Evolutionary conservation across 1,139 yeast genomes (phyloP), one percentile per base, ranked within the genome.

Genomic region (Eremothecium cymbalariae): DNA sequence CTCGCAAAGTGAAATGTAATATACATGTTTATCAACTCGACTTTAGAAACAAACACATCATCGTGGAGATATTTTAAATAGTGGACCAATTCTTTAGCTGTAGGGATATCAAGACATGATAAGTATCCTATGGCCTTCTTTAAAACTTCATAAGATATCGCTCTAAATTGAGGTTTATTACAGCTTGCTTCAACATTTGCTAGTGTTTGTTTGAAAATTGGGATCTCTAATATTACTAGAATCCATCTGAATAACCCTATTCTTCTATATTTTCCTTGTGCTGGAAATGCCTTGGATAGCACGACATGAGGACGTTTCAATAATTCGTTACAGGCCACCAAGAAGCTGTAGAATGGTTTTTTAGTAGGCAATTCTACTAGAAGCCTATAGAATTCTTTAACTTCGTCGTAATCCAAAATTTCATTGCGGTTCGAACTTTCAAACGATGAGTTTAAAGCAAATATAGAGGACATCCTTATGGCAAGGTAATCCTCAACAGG

Each of bases 121-220:
- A 84, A 47, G 4, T 79, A 62, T 0, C 94, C 94, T 25, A 83
- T 60, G 3, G 74, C 59, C 32, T 88, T 63, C 48, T 79, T 81
- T 16, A 77, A 52, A 3, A 85, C 65, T 34, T 82, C 88, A 48
- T 75, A 77, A 16, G 77, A 66, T 11, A 77, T 48, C 0, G 70
- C 57, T 41, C 69, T 69, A 8, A 79, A 65, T 45, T 76, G 81
- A 0, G 71, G 67, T 14, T 31, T 40, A 34, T 27, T 32, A 12
- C 30, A 18, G 4, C 22, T 19, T 6, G 26, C 21, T 40, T 44
- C 27, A 46, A 52, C 50, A 47, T 53, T 48, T 59, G 51, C 55
- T 23, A 77, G 57, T 6, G 77, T 67, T 21, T 64, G 60, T 3
- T 70, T 59, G 6, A 79, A 55, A 11, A 70, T 64, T 0, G 90